Conservation (phyloP, 768 basidiomycete species). For the Coprinellus micaceus region DNA sequence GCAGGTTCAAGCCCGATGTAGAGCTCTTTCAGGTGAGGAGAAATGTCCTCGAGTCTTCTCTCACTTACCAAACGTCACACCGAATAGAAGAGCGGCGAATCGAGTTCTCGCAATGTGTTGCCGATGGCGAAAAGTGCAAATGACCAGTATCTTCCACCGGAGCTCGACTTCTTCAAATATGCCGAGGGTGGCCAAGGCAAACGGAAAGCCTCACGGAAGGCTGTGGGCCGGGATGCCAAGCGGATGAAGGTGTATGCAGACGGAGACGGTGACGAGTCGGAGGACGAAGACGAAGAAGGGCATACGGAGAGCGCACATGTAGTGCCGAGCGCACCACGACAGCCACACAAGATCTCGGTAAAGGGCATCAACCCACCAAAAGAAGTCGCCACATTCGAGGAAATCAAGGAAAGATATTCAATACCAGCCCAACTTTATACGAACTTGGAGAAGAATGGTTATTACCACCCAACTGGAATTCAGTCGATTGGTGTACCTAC, state of each 20-base stretch:
- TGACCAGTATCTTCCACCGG: slow-evolving; percentile 55
- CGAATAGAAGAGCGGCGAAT: slow-evolving; percentile 4
- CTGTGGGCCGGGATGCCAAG: slow-evolving; percentile 25
- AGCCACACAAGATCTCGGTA: slow-evolving; percentile 8
- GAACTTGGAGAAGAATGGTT: slow-evolving; percentile 61
- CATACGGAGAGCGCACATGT: neutral
- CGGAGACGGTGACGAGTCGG: slow-evolving; percentile 21
- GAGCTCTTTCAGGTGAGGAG: slow-evolving; percentile 60
- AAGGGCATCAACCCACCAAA: slow-evolving; percentile 72
- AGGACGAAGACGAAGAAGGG: slow-evolving; percentile 16
- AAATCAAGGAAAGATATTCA: slow-evolving; percentile 53
- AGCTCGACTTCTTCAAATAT: slow-evolving; percentile 92
- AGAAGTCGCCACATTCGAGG: slow-evolving; percentile 55
- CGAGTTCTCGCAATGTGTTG: slow-evolving; percentile 5
- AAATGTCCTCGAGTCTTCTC: neutral
- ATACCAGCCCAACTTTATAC: slow-evolving; percentile 57
- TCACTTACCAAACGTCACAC: neutral
- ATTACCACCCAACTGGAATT: slow-evolving; percentile 70
- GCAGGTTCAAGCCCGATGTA: slow-evolving; percentile 64
- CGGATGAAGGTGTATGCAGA: slow-evolving; percentile 31
- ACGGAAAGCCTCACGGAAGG: slow-evolving; percentile 36
- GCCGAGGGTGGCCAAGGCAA: slow-evolving; percentile 46
- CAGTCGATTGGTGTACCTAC: slow-evolving; percentile 81
- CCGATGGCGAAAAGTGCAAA: slow-evolving; percentile 15
- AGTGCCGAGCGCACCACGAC: neutral